phyloP scores from a whole-genome alignment of 108 stramenopile genomes.

The Licmophora abbreviata region DNA sequence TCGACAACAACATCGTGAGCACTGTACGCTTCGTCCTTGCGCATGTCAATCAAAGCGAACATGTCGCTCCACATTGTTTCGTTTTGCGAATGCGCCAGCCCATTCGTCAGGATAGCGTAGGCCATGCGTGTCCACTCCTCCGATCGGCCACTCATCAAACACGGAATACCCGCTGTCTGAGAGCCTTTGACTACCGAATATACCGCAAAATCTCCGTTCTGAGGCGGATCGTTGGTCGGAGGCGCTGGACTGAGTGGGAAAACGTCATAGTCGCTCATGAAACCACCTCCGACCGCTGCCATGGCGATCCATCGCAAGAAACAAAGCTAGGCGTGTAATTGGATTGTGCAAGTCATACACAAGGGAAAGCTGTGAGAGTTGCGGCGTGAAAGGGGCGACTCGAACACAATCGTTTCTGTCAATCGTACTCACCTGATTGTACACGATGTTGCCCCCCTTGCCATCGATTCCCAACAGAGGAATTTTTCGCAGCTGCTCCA shows the following conservation, averaged over 20 bases:
- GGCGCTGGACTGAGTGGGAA: constrained; percentile 10
- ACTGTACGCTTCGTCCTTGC: constrained; percentile 9
- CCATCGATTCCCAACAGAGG: constrained; percentile 9
- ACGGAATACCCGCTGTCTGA: constrained; percentile 8
- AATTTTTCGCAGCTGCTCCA: constrained; percentile 1
- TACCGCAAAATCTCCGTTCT: constrained; percentile 4
- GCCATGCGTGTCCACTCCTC: constrained; percentile 12
- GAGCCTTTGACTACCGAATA: constrained; percentile 4
- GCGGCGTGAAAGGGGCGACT: too few species aligned
- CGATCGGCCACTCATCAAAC: constrained; percentile 6
- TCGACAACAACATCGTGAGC: constrained; percentile 13
- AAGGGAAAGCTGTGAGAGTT: too few species aligned
- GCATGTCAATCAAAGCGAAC: constrained; percentile 13
- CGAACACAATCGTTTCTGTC: too few species aligned
- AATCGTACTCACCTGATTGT: constrained; percentile 9
- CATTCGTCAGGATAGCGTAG: constrained; percentile 7
- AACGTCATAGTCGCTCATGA: constrained; percentile 17
- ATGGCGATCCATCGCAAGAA: constrained; percentile 21
- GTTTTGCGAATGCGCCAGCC: background rate
- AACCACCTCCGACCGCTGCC: constrained; percentile 18
- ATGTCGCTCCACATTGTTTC: constrained; percentile 15
- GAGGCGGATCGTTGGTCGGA: background rate
- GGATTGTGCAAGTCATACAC: too few species aligned
- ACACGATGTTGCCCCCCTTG: constrained; percentile 2
- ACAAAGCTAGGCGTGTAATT: background rate